phyloP scores from a whole-genome alignment of 2,329 filamentous ascomycete species.

The Myriosclerotinia duriaeana region DNA sequence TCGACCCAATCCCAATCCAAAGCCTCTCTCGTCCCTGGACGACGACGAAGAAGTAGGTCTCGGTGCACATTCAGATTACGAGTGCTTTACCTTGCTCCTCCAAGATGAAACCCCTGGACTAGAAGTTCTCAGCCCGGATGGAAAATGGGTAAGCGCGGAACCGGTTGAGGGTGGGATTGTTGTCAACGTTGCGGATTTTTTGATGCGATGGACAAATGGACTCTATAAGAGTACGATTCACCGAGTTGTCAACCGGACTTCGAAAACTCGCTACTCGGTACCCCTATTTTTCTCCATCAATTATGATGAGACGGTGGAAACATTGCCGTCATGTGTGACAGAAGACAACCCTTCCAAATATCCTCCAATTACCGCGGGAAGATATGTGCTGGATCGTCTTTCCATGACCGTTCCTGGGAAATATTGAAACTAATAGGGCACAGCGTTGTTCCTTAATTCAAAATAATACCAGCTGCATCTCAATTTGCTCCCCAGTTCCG shows the following conservation, averaged over 20 bases:
- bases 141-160: constrained; percentile 48
- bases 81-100: constrained; percentile 56
- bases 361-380: constrained; percentile 38
- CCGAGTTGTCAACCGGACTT: constrained; percentile 54
- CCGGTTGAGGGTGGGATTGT: constrained; percentile 50
- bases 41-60: constrained; percentile 38
- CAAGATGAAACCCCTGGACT: constrained; percentile 53
- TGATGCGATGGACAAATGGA: constrained; percentile 52
- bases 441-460: not conserved
- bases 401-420: constrained; percentile 34
- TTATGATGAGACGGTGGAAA: constrained; percentile 39
- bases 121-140: constrained; percentile 50
- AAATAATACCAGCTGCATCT: not conserved
- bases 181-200: constrained; percentile 53
- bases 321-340: constrained; percentile 36
- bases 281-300: constrained; percentile 52
- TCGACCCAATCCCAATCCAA: constrained; percentile 44
- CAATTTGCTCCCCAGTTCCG: not conserved
- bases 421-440: not conserved
- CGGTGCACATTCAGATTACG: constrained; percentile 56
- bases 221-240: constrained; percentile 55
- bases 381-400: constrained; percentile 38
- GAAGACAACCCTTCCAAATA: constrained; percentile 36
- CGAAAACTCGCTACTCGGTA: constrained; percentile 54
- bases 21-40: constrained; percentile 35